Base-by-base conservation (phyloP, 257 asterid species). In the Echites panduratus region DNA sequence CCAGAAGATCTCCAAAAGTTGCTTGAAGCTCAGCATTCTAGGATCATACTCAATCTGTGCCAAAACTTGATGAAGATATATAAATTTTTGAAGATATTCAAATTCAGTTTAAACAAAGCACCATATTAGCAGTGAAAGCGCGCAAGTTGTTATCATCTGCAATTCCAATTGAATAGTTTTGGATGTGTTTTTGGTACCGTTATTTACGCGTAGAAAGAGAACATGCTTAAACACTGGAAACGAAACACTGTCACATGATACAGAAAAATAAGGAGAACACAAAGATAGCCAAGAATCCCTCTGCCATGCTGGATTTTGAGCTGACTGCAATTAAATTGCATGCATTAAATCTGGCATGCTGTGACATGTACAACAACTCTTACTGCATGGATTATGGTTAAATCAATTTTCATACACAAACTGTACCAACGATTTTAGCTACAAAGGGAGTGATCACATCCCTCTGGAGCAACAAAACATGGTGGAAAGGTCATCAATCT, bases 31-130 rank as follows among this genome's bases (percentile, higher is more conserved):
- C 56, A 87, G 82, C 68, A 79, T 65, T 76, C 77, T 74, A 41
- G 96, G 93, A 79, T 94, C 88, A 79, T 94, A 94, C 80, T 89
- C 98, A 79, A 91, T 80, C 99, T 94, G 92, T n/a, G n/a, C 84
- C 75, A 19, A 38, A 61, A 63, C 4, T 64, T 41, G 40, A 75
- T 66, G 40, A 38, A 41, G 56, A 19, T 56, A 49, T 14, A 49
- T 43, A 26, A 72, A 47, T 44, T 20, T 40, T 8, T n/a, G 56
- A 29, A 27, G 1, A 45, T 14, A 27, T 40, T 20, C 27, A n/a
- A 56, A 44, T 20, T 19, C 35, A 4, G 47, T 20, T 13, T n/a
- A 56, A 19, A 17, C 48, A 63, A 2, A 8, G 44, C n/a, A 3
- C 35, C 24, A 38, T 63, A 49, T 50, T 2, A 41, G 62, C 17